Conservation (phyloP, 306 rosid genomes). For the Malus asiatica region DNA sequence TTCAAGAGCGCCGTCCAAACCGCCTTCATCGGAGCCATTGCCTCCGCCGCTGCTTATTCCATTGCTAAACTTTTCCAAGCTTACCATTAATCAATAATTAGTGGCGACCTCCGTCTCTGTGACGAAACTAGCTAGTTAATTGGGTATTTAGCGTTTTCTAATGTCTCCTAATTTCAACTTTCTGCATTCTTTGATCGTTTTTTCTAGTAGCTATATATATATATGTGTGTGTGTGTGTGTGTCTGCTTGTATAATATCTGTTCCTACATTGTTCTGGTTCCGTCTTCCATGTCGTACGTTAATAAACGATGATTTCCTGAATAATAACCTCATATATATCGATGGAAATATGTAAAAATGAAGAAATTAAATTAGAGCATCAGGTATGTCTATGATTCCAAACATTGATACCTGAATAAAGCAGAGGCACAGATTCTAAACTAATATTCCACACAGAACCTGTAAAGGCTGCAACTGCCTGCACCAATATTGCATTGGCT, state of each 20-base stretch:
- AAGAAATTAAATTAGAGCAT: not conserved
- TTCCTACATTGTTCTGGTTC: too few species aligned
- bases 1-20: slow-evolving; percentile 76
- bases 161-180: not conserved
- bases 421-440: not conserved
- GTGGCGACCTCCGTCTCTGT: too few species aligned
- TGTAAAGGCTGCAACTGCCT: not conserved
- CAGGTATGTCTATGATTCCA: not conserved
- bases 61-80: slow-evolving; percentile 58
- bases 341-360: too few species aligned
- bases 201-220: not conserved
- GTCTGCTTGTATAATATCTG: too few species aligned
- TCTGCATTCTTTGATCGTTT: not conserved
- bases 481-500: not conserved
- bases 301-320: too few species aligned
- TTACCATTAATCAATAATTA: not conserved
- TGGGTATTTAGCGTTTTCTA: too few species aligned
- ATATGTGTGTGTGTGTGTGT: too few species aligned
- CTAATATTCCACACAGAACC: not conserved
- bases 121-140: not conserved
- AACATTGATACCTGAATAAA: not conserved
- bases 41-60: slow-evolving; percentile 82
- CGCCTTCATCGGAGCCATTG: slow-evolving; percentile 71
- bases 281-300: too few species aligned
- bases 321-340: too few species aligned